Evolutionary conservation across 371 early-diverging fungal species (phyloP), one percentile per base, ranked within the genome.

Genomic region (Blakeslea trispora): DNA sequence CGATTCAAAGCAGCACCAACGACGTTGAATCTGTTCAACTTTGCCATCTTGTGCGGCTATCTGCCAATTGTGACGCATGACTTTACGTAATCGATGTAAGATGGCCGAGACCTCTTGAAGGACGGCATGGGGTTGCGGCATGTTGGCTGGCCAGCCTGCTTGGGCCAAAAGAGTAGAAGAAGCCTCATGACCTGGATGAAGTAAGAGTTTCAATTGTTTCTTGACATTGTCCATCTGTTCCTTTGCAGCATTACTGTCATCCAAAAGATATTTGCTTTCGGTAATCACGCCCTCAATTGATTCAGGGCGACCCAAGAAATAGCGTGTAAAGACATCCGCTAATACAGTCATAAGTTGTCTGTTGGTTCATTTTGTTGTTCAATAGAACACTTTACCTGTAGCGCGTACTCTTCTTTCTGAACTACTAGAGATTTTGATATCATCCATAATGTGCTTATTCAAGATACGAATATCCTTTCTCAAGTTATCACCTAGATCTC

Each of bases 241-340:
- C 68, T 98, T 98, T 39, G 96, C 97, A 0, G 89, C 93, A 59
- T 93, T 90, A 66, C 89, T 90, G 59, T 97, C 98, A 63, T 98
- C 98, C 23, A 98, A 70, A 85, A 96, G 88, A 23, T 95, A 95
- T 59, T 92, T 86, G 63, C 87, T 86, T 35, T 92, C 88, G 4
- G 75, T 63, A 21, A 95, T 80, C 48, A 86, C 66, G 23, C 83
- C 79, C 19, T 78, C 71, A 13, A 78, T 71, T 5, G 87, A 68
- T 32, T 84, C 80, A 3, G 81, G 71, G 7, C 77, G 59, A n/a
- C 87, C 79, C 51, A 89, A 68, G 57, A 96, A 90, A 8, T 88
- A 76, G 39, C 85, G 80, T 11, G 83, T 80, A 68, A 95, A 94
- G 2, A 89, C 81, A 47, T 93, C 89, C 0, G 91, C 90, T 75